A percentile compares a stretch with the other conserved stretches of the same genome.
Evolutionary conservation across 1,284 basidiomycete genomes (phyloP).

Genomic region (Moniliophthora roreri): DNA sequence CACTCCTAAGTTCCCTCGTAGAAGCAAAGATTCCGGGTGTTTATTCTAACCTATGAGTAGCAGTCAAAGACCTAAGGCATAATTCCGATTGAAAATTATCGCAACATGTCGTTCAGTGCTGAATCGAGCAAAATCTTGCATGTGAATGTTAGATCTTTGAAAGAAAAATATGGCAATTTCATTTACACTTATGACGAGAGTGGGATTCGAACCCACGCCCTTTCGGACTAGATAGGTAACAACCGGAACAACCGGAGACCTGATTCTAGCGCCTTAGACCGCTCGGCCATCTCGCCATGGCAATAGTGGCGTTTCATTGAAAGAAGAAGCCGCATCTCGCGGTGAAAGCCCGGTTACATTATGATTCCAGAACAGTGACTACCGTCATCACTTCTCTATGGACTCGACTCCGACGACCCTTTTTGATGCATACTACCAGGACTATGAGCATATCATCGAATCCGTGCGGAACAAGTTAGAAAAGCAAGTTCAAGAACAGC

Average conservation of each 20-base stretch:
- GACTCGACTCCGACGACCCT: constrained; percentile 67
- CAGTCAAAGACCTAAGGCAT: too few species aligned
- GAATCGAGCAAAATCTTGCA: too few species aligned
- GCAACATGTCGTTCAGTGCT: too few species aligned
- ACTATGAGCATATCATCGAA: constrained; percentile 63
- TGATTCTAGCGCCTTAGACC: constrained; percentile 67
- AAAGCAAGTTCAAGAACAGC: constrained; percentile 50
- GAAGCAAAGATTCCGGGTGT: constrained; percentile 15
- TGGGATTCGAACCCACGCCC: constrained; percentile 46
- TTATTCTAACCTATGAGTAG: constrained; percentile 10
- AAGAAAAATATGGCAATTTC: too few species aligned
- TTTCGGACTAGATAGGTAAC: too few species aligned
- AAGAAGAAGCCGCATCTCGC: too few species aligned
- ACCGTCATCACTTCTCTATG: constrained; percentile 39
- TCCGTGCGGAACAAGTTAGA: constrained; percentile 68
- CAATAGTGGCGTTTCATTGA: too few species aligned
- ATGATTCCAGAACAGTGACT: too few species aligned
- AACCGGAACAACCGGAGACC: too few species aligned
- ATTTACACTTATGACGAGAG: constrained; percentile 28
- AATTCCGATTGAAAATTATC: too few species aligned
- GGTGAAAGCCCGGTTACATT: too few species aligned
- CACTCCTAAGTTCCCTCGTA: constrained; percentile 14
- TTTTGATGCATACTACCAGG: constrained; percentile 73
- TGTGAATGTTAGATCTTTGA: too few species aligned
- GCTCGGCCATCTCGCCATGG: constrained; percentile 72